phyloP scores from a whole-genome alignment of 2,329 filamentous ascomycete species.

The Sclerotinia minor region DNA sequence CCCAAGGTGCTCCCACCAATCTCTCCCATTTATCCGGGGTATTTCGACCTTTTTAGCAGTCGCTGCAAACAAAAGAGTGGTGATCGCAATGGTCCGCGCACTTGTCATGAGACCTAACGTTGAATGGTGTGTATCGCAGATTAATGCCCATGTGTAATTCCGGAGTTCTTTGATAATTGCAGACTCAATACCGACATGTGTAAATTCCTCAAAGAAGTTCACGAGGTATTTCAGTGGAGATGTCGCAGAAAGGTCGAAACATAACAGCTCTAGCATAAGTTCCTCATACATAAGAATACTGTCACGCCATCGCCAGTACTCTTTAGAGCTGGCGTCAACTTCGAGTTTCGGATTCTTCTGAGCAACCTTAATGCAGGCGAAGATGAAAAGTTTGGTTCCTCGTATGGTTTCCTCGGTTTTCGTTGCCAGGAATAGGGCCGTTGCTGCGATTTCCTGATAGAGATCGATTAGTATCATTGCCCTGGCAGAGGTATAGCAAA shows the following conservation, averaged over 20 bases:
- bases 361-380: constrained; percentile 89
- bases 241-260: constrained; percentile 89
- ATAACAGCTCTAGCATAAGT: constrained; percentile 84
- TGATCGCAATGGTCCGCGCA: constrained; percentile 78
- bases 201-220: constrained; percentile 72
- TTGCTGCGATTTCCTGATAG: constrained; percentile 76
- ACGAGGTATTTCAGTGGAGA: constrained; percentile 85
- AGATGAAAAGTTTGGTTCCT: constrained; percentile 92
- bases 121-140: constrained; percentile 87
- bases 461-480: constrained; percentile 16
- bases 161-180: constrained; percentile 62
- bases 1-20: constrained; percentile 84
- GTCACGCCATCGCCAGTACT: constrained; percentile 97
- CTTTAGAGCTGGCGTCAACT: constrained; percentile 95
- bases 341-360: constrained; percentile 89
- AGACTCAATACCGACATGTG: constrained; percentile 65
- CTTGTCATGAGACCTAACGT: constrained; percentile 79
- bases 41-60: constrained; percentile 73
- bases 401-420: constrained; percentile 97
- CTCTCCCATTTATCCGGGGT: constrained; percentile 66
- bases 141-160: constrained; percentile 88
- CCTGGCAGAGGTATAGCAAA: not conserved
- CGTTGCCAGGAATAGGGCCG: constrained; percentile 87
- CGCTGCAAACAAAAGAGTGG: constrained; percentile 83
- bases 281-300: constrained; percentile 92